Base-by-base conservation (phyloP, 2,329 filamentous ascomycete genomes). In the Xylaria multiplex region DNA sequence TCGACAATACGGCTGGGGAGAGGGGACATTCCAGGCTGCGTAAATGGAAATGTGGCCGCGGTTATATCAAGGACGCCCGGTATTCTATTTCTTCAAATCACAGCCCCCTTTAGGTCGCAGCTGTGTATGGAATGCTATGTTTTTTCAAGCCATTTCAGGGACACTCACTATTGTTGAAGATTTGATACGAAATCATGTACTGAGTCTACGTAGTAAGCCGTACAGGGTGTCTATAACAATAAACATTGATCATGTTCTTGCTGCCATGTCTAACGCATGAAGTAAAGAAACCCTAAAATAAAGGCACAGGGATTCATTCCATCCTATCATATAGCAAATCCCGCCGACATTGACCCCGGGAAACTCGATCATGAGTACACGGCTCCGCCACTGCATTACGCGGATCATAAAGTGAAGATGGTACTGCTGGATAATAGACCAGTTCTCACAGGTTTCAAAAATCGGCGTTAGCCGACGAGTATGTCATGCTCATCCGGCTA, bases 1-100 rank as follows among this genome's bases (percentile, higher is more conserved):
- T 7, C 72, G 75, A 19, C 61, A 72, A 7, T 82, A 80, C 66
- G 79, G 78, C 2, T 82, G 79, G 79, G 66, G 60, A 2, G 70
- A 76, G 19, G 40, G 68, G 3, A 79, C 75, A 0, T 81, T 82
- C 72, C 65, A 67, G 53, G 32, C 62, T 3, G 32, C 48, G 14
- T 67, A 40, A 45, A 9, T 30, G 43, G 6, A 27, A 6, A 46
- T 35, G 16, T 3, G 16, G 13, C n/a, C 9, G 13, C 11, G 30
- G 9, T 2, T 32, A 32, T 32, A 14, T 32, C 8, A 16, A 50
- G 24, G 14, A 3, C n/a, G 9, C 14, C 9, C 9, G 11, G 6
- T 6, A 2, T 1, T 35, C 6, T 16, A 8, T 35, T 16, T 27
- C 48, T 7, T 50, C 9, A 14, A 8, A 22, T 16, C 22, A 13